Evolutionary conservation across 1,139 yeast genomes (phyloP).

Genomic region (Magnusiomyces paraingens): DNA sequence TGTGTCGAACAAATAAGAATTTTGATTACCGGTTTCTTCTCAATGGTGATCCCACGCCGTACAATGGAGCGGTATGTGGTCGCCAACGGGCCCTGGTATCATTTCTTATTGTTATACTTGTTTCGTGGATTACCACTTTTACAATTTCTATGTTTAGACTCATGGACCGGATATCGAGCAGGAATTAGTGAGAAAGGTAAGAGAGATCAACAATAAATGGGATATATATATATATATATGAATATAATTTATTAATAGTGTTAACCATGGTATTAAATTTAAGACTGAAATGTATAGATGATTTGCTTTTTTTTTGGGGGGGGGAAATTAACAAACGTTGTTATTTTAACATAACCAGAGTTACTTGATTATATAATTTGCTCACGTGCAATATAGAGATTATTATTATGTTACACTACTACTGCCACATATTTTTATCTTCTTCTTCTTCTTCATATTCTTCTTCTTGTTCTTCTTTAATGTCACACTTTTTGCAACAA

Average conservation of each 20-base stretch:
- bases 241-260: background rate
- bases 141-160: constrained; percentile 77
- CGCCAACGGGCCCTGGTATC: constrained; percentile 75
- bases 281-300: constrained; percentile 2
- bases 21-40: background rate
- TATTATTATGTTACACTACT: too few relatives aligned
- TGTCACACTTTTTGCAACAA: too few relatives aligned
- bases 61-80: constrained; percentile 50
- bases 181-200: too few relatives aligned
- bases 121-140: constrained; percentile 81
- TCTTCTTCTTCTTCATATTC: too few relatives aligned
- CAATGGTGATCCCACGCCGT: constrained; percentile 20
- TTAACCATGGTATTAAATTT: too few relatives aligned
- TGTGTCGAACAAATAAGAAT: constrained; percentile 40
- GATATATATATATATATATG: background rate
- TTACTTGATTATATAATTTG: too few relatives aligned
- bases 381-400: too few relatives aligned
- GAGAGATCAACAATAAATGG: too few relatives aligned
- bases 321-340: too few relatives aligned
- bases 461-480: too few relatives aligned
- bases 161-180: constrained; percentile 54
- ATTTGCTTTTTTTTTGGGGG: background rate
- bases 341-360: too few relatives aligned
- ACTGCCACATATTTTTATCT: too few relatives aligned
- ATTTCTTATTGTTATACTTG: constrained; percentile 65